A percentile compares a stretch with the other conserved stretches of the same genome.
These are phyloP conservation scores for Meripilus lineatus DNA, from an alignment of 1,284 basidiomycete species.

Conservation along the genomic window DNA sequence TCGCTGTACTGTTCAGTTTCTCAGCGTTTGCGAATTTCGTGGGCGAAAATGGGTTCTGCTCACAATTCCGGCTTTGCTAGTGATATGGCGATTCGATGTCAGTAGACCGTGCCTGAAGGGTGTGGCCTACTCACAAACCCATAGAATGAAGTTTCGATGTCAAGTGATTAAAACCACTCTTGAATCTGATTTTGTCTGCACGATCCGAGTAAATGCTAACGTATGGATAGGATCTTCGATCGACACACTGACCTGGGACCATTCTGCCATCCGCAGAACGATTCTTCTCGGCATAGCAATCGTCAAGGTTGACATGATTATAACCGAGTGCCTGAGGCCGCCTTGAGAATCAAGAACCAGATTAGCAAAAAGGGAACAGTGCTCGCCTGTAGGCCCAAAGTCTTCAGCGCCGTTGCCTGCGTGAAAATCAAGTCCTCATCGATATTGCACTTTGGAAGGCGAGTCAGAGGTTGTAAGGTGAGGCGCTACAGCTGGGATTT, in stretches of 20 bases:
- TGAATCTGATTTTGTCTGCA: constrained; percentile 30
- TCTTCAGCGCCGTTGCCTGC: constrained; percentile 30
- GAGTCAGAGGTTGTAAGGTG: constrained; percentile 4
- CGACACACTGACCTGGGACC: constrained; percentile 23
- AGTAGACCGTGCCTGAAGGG: background rate
- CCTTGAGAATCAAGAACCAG: background rate
- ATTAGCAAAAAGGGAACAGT: background rate
- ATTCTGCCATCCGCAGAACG: constrained; percentile 27
- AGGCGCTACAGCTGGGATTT: background rate
- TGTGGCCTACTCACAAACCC: constrained; percentile 36
- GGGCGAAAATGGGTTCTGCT: constrained; percentile 1
- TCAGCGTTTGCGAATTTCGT: background rate
- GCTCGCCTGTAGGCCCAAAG: constrained; percentile 28
- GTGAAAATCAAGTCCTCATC: constrained; percentile 31
- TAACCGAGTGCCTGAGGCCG: constrained; percentile 31
- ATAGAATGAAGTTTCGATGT: constrained; percentile 40
- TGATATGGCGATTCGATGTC: constrained; percentile 1
- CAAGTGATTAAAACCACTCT: constrained; percentile 41
- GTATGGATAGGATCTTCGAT: background rate
- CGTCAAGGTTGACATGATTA: constrained; percentile 34
- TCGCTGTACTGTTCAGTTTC: constrained; percentile 38
- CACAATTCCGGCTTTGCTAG: constrained; percentile 31
- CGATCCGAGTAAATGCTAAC: background rate
- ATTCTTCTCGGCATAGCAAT: constrained; percentile 36
- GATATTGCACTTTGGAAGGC: constrained; percentile 31